Percentiles rank a stretch among this genome's conserved stretches.
Conservation (phyloP, 2,329 filamentous ascomycete species). For the Diaporthe sp. region DNA sequence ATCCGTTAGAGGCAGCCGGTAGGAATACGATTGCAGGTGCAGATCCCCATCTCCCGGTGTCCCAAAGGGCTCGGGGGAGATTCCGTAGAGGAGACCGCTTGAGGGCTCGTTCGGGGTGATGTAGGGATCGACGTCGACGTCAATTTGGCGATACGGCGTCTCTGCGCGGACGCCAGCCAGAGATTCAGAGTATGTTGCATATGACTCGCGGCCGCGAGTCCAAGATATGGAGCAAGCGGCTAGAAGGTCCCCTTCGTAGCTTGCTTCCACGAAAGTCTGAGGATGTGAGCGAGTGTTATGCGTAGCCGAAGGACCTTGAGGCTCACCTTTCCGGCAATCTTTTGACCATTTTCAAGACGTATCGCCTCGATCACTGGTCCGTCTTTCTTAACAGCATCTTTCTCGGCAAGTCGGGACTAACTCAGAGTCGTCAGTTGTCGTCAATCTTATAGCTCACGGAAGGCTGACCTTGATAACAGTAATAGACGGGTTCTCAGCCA, state of each 20-base stretch:
- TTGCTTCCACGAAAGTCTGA: not conserved
- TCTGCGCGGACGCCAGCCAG: not conserved
- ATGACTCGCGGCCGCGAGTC: not conserved
- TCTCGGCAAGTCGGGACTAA: not conserved
- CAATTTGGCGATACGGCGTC: not conserved
- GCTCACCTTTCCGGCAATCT: not conserved
- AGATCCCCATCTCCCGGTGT: not conserved
- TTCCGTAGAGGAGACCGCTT: not conserved
- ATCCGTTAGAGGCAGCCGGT: not conserved
- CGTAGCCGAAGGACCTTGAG: too few relatives aligned
- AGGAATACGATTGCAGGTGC: conserved; percentile 1
- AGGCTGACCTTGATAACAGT: not conserved
- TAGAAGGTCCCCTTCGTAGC: not conserved
- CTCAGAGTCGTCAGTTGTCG: not conserved
- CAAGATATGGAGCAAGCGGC: not conserved
- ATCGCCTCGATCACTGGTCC: not conserved
- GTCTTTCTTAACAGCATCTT: not conserved
- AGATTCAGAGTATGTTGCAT: not conserved
- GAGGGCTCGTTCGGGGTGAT: not conserved
- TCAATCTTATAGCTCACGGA: not conserved
- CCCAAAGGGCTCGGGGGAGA: not conserved
- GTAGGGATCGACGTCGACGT: not conserved
- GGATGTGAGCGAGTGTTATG: not conserved
- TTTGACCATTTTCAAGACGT: not conserved
- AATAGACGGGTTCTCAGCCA: not conserved